Conservation (phyloP, 768 basidiomycete genomes). For the Cubamyces lactineus region DNA sequence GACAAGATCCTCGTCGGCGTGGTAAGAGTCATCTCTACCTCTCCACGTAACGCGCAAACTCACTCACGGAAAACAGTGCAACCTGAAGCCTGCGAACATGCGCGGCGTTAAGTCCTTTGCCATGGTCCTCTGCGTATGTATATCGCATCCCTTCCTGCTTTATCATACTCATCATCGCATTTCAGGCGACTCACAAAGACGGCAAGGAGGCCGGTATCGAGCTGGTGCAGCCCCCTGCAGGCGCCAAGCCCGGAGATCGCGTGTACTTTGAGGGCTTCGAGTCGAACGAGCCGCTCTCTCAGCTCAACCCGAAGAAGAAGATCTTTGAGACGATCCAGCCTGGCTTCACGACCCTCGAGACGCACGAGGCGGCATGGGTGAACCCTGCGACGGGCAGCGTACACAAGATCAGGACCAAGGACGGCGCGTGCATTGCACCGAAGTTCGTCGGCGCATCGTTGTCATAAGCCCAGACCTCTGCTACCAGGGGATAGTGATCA, state of each 20-base stretch:
- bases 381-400: constrained; percentile 77
- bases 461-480: constrained; percentile 53
- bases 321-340: constrained; percentile 98
- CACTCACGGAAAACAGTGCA: constrained; percentile 55
- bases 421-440: constrained; percentile 80
- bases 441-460: constrained; percentile 89
- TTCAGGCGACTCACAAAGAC: constrained; percentile 85
- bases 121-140: constrained; percentile 90
- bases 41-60: neutral
- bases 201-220: constrained; percentile 92
- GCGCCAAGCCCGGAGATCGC: constrained; percentile 87
- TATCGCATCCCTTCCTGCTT: neutral
- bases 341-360: constrained; percentile 91
- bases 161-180: neutral
- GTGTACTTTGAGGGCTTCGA: constrained; percentile 97
- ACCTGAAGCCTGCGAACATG: constrained; percentile 96
- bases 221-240: constrained; percentile 84
- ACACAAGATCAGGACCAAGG: constrained; percentile 85
- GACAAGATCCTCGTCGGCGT: constrained; percentile 83
- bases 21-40: constrained; percentile 45
- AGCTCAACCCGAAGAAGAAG: constrained; percentile 98
- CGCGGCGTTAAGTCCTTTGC: constrained; percentile 97
- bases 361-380: constrained; percentile 90
- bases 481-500: neutral
- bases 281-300: constrained; percentile 69